Evolutionary conservation across 129 eudicot genomes (phyloP).

Genomic region (Flaveria linearis): DNA sequence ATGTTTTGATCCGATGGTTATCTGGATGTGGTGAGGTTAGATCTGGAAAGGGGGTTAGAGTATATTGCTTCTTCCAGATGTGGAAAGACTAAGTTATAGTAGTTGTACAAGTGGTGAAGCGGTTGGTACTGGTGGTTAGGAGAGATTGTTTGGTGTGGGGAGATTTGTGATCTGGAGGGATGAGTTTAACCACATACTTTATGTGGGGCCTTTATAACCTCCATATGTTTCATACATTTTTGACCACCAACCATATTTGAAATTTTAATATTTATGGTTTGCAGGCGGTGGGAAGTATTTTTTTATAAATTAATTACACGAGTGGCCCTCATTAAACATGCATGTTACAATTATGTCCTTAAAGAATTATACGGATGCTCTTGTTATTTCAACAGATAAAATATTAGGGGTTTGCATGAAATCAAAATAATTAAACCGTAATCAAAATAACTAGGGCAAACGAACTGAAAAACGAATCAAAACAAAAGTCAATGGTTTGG

Average conservation of each 20-base stretch:
- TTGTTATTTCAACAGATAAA: too few relatives aligned
- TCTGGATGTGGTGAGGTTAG: background rate
- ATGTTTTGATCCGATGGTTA: background rate
- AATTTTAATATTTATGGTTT: slow-evolving; percentile 38
- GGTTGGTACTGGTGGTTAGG: background rate
- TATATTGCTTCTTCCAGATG: background rate
- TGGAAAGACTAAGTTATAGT: background rate
- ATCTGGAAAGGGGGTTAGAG: slow-evolving; percentile 3
- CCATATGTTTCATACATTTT: slow-evolving; percentile 35
- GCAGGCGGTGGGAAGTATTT: slow-evolving; percentile 23
- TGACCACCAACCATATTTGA: slow-evolving; percentile 52
- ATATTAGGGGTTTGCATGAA: too few relatives aligned
- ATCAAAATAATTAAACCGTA: too few relatives aligned
- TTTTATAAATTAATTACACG: background rate
- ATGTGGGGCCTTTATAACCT: slow-evolving; percentile 33
- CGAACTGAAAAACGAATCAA: too few relatives aligned
- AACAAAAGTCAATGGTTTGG: too few relatives aligned
- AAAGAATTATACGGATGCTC: too few relatives aligned
- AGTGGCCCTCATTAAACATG: too few relatives aligned
- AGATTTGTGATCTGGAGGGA: slow-evolving; percentile 19
- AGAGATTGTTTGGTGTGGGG: background rate
- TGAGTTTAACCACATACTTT: slow-evolving; percentile 22
- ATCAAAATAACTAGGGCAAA: too few relatives aligned
- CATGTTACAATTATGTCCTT: too few relatives aligned
- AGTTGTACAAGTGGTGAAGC: background rate